Evolutionary conservation across 495 filamentous ascomycete species (phyloP).

Genomic region (Pseudevernia furfuracea): DNA sequence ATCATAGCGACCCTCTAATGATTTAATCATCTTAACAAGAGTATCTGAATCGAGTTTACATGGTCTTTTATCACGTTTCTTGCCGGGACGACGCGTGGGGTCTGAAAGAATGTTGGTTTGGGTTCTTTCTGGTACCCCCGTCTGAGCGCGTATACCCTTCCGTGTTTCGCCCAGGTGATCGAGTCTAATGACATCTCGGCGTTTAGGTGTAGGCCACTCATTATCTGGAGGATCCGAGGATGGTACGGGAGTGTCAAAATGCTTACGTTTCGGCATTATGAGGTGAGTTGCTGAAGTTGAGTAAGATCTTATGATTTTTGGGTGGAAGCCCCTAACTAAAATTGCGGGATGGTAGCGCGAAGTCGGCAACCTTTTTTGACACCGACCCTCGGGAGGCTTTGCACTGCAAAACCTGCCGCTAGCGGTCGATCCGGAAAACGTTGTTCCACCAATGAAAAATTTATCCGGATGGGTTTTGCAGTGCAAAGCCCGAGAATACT

Average conservation of each 20-base stretch:
- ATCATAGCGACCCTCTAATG: constrained; percentile 1
- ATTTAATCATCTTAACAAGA: background rate
- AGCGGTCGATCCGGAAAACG: too few relatives aligned
- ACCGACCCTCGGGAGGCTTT: too few relatives aligned
- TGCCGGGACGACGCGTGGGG: background rate
- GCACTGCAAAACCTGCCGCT: too few relatives aligned
- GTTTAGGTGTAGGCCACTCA: constrained; percentile 2
- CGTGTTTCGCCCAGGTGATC: background rate
- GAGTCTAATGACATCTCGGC: background rate
- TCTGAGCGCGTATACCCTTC: background rate
- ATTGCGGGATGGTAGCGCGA: too few relatives aligned
- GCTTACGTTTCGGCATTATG: too few relatives aligned
- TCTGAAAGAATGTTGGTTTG: background rate
- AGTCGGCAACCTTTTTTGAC: too few relatives aligned
- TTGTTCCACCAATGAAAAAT: too few relatives aligned
- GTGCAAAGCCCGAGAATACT: too few relatives aligned
- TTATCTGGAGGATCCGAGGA: background rate
- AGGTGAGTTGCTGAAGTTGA: too few relatives aligned
- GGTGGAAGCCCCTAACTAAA: too few relatives aligned
- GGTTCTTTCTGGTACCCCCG: background rate
- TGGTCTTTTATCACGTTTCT: background rate
- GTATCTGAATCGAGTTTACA: background rate
- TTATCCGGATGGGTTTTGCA: too few relatives aligned
- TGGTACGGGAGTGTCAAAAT: background rate
- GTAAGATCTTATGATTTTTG: too few relatives aligned